Evolutionary conservation across 345 rosid genomes (phyloP).

Genomic region (Lumnitzera racemosa): DNA sequence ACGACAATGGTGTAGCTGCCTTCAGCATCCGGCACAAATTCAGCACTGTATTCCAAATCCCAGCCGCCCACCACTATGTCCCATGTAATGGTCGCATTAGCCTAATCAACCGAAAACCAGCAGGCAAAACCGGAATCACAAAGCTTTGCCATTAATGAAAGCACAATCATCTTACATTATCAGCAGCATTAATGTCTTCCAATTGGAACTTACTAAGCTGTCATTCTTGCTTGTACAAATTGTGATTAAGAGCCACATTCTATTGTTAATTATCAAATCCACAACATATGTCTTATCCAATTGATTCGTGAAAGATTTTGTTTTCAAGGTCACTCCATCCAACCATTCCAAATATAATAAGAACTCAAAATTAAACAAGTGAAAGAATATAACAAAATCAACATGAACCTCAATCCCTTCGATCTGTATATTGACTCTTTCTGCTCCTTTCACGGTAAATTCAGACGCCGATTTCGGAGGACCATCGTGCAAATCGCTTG

Average conservation of each 20-base stretch:
- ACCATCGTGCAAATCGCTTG: slow-evolving; percentile 51
- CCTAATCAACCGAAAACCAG: slow-evolving; percentile 49
- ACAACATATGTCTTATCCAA: too few relatives aligned
- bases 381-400: background rate
- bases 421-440: slow-evolving; percentile 92
- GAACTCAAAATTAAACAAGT: background rate
- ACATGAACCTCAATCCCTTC: slow-evolving; percentile 85
- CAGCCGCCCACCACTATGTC: slow-evolving; percentile 97
- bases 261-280: too few relatives aligned
- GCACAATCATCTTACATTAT: background rate
- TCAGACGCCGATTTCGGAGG: slow-evolving; percentile 84
- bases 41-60: slow-evolving; percentile 96
- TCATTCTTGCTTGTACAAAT: too few relatives aligned
- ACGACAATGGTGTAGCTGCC: slow-evolving; percentile 79
- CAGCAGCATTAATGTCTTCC: too few relatives aligned
- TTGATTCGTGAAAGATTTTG: too few relatives aligned
- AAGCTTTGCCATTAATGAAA: background rate
- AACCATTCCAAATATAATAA: background rate
- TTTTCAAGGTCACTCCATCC: too few relatives aligned
- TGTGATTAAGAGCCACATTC: too few relatives aligned
- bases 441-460: slow-evolving; percentile 87
- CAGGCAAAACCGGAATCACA: background rate
- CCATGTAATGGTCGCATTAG: slow-evolving; percentile 85
- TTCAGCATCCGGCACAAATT: slow-evolving; percentile 75
- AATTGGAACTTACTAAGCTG: too few relatives aligned